phyloP scores from a whole-genome alignment of 75 land plant species.

The Cupressus sempervirens region DNA sequence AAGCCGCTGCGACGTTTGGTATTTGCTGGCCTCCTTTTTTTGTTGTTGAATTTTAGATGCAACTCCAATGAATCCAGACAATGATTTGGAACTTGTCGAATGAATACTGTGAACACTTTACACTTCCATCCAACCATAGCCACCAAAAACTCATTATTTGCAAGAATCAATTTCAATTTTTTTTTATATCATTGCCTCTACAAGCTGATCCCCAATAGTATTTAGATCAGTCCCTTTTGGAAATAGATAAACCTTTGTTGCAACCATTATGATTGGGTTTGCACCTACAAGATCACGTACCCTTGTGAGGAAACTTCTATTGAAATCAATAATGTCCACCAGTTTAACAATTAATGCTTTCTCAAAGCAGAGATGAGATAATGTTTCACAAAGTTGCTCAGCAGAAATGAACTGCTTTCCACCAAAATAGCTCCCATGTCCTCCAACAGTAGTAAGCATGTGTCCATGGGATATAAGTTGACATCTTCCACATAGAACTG shows the following conservation, averaged over 20 bases:
- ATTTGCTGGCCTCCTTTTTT: too few relatives aligned
- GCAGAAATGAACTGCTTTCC: constrained; percentile 90
- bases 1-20: too few relatives aligned
- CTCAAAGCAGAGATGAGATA: constrained; percentile 73
- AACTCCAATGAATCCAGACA: too few relatives aligned
- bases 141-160: neutral
- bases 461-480: constrained; percentile 81
- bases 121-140: neutral
- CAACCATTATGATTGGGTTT: constrained; percentile 93
- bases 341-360: constrained; percentile 85
- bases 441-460: constrained; percentile 97
- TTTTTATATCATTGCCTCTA: constrained; percentile 66
- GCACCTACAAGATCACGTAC: constrained; percentile 93
- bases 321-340: constrained; percentile 89
- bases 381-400: constrained; percentile 82
- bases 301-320: constrained; percentile 93
- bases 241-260: constrained; percentile 97
- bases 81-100: too few relatives aligned
- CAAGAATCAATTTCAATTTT: constrained; percentile 45
- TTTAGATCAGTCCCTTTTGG: constrained; percentile 87
- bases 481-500: constrained; percentile 88
- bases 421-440: constrained; percentile 88
- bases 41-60: too few relatives aligned
- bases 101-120: too few relatives aligned
- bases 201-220: constrained; percentile 87